Evolutionary conservation across 1,284 basidiomycete genomes (phyloP), one percentile per base, ranked within the genome.

Genomic region (Leccinum glutinopallens): DNA sequence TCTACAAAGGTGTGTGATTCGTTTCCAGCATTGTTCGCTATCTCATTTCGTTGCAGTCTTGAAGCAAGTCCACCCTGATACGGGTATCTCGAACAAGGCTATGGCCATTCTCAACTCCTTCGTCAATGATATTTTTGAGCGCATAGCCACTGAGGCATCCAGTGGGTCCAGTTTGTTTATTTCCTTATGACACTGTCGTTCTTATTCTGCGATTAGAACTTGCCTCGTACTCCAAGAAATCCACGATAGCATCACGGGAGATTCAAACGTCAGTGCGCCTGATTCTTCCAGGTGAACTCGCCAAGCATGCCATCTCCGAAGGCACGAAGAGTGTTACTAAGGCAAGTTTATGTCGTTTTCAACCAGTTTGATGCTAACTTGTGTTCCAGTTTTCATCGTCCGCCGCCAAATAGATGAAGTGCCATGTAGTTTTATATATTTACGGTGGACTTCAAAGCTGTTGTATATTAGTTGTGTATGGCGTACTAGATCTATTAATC

Each of bases 21-120:
- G 4, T 43, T 43, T 39, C 87, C 89, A 79, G 7, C 19, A 9
- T 13, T 29, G 54, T 25, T 12, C 53, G 5, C 7, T 7, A 5
- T 6, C 53, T 70, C 8, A 90, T 87, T 5, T 82, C 33, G 87
- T n/a, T 29, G 25, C 71, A 85, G 87, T 88, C 60, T 78, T 88
- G 65, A 88, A 84, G 77, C 87, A 89, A 73, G 90, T 92, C 61
- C 90, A 92, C 80, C 90, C 90, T 69, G 90, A 92, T 72, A 91
- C 90, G 63, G 90, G 90, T 84, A 90, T 91, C 75, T 84, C 87
- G 63, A 91, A 90, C 84, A 92, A 92, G 82, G 90, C 89, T 62
- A 92, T 92, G 90, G 84, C 86, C 63, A 91, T 92, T 72, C 79
- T 92, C 63, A 91, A 91, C 80, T 90, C 88, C 3, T 90, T 89